Evolutionary conservation across 2,329 filamentous ascomycete species (phyloP).

Genomic region (Pseudogymnoascus sp.): DNA sequence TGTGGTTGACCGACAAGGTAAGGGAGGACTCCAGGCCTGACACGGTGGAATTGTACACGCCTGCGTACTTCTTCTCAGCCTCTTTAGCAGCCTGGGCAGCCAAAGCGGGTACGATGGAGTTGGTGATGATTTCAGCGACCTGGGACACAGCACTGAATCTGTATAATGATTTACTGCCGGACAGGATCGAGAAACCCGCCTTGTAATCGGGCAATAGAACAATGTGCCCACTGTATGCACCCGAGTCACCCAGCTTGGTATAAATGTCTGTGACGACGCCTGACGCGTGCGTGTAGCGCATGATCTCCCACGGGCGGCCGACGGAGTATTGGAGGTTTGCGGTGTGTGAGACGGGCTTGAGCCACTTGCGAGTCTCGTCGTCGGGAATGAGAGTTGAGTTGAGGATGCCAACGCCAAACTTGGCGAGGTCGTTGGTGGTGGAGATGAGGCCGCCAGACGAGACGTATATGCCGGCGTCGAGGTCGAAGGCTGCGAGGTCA

Average conservation of each 20-base stretch:
- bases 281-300: constrained; percentile 32
- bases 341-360: constrained; percentile 37
- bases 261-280: constrained; percentile 39
- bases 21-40: constrained; percentile 24
- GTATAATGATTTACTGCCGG: constrained; percentile 22
- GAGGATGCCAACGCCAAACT: constrained; percentile 37
- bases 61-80: constrained; percentile 1
- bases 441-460: constrained; percentile 35
- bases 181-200: constrained; percentile 35
- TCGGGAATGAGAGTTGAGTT: constrained; percentile 35
- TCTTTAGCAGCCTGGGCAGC: constrained; percentile 17
- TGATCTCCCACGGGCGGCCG: constrained; percentile 43
- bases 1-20: constrained; percentile 17
- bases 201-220: constrained; percentile 41
- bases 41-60: constrained; percentile 22
- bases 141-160: constrained; percentile 9
- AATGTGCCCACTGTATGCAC: constrained; percentile 34
- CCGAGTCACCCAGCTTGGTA: constrained; percentile 39
- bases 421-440: constrained; percentile 35
- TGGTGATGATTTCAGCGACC: constrained; percentile 19
- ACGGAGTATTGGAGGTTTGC: constrained; percentile 32
- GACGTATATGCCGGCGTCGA: constrained; percentile 27
- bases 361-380: constrained; percentile 36
- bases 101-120: constrained; percentile 21
- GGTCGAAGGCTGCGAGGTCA: constrained; percentile 31